Conservation (phyloP, 108 stramenopile species). For the Nitzschia palea region DNA sequence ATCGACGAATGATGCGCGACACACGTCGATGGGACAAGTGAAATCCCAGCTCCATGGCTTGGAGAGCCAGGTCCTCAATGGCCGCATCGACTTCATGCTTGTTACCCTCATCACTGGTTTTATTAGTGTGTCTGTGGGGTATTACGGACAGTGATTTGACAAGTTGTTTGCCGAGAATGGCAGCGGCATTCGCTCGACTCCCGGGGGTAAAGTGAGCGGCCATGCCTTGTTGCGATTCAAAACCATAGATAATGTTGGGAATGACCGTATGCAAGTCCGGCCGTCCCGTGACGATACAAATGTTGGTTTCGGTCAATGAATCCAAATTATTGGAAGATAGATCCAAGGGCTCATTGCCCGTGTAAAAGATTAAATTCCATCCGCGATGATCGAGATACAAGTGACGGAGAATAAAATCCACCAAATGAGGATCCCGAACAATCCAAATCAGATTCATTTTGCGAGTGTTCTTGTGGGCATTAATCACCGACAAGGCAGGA, state of each 20-base stretch:
- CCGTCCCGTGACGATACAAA: conserved; percentile 33
- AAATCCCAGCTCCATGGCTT: conserved; percentile 13
- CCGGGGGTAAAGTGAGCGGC: conserved; percentile 24
- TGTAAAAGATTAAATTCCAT: conserved; percentile 54
- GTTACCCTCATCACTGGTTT: not conserved
- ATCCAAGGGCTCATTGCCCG: conserved; percentile 30
- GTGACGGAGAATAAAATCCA: conserved; percentile 52
- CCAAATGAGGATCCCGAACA: conserved; percentile 40
- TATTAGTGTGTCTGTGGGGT: not conserved
- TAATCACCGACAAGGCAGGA: conserved; percentile 45
- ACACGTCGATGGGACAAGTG: not conserved
- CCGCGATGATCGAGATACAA: conserved; percentile 44
- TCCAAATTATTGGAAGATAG: not conserved
- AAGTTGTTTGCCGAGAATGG: not conserved
- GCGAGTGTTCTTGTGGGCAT: conserved; percentile 37
- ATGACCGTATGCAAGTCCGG: conserved; percentile 36
- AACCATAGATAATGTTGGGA: conserved; percentile 38
- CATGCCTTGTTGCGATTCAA: conserved; percentile 34
- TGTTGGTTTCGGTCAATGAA: conserved; percentile 24
- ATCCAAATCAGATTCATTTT: conserved; percentile 52
- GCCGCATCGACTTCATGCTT: not conserved
- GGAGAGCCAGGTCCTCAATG: conserved; percentile 2
- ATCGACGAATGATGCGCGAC: not conserved
- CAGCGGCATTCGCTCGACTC: not conserved
- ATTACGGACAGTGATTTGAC: not conserved